These are phyloP conservation scores for Quercus alba DNA, from an alignment of 306 rosid genomes.

Conservation along the genomic window DNA sequence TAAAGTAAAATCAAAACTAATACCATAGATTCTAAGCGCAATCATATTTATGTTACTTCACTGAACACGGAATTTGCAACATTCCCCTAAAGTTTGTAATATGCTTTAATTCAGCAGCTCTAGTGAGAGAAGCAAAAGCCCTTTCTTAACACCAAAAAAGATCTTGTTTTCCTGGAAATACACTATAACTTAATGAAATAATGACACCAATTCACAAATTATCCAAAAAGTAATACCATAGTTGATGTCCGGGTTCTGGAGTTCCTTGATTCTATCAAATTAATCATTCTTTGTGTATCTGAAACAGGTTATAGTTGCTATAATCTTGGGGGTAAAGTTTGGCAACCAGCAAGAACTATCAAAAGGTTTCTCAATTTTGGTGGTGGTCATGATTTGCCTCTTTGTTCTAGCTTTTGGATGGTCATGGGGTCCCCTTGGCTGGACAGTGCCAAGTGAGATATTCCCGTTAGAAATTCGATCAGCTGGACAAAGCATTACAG, in stretches of 20 bases:
- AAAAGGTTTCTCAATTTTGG: conserved; percentile 53
- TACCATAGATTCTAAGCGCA: background rate
- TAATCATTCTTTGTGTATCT: conserved; percentile 2
- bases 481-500: conserved; percentile 72
- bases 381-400: conserved; percentile 68
- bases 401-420: conserved; percentile 81
- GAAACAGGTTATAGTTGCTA: conserved; percentile 64
- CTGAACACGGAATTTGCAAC: background rate
- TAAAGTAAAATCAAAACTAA: background rate
- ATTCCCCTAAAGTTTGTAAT: background rate
- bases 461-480: conserved; percentile 63
- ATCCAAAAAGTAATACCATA: background rate
- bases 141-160: background rate
- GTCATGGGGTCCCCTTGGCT: conserved; percentile 81
- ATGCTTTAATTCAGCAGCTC: background rate
- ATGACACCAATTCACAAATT: background rate
- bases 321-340: conserved; percentile 66
- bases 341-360: conserved; percentile 51
- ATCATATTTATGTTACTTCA: background rate
- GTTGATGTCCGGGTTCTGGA: background rate
- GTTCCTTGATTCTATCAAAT: background rate
- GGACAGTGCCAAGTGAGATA: conserved; percentile 77
- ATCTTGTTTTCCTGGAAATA: background rate
- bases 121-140: background rate
- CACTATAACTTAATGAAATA: background rate